Conservation (phyloP, 2,329 filamentous ascomycete species). For the Nothophoma quercina region DNA sequence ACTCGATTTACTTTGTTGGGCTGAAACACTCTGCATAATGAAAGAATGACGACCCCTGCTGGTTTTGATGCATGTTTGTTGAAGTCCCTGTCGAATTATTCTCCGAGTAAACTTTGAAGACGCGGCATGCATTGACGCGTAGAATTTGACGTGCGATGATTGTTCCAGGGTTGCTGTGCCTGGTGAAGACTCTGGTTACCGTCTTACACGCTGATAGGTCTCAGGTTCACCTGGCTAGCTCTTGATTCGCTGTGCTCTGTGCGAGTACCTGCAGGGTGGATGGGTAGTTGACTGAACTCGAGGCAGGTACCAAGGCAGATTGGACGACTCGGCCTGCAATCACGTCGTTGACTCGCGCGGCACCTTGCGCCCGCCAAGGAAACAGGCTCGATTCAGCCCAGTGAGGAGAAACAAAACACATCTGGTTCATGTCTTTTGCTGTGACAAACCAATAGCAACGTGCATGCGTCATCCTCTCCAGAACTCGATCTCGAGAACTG, state of each 20-base stretch:
- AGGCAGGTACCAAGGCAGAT: conserved; percentile 15
- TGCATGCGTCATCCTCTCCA: conserved; percentile 5
- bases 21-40: conserved; percentile 21
- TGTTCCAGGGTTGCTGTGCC: neutral
- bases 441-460: conserved; percentile 14
- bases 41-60: conserved; percentile 17
- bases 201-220: neutral
- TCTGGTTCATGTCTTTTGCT: conserved; percentile 14
- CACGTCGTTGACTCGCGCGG: conserved; percentile 13
- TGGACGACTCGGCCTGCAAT: conserved; percentile 14
- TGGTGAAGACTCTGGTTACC: neutral
- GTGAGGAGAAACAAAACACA: conserved; percentile 10
- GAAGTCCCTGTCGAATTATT: neutral
- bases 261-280: conserved; percentile 11
- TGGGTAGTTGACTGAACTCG: conserved; percentile 1
- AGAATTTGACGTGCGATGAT: neutral
- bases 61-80: conserved; percentile 7
- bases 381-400: conserved; percentile 7
- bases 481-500: neutral
- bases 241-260: conserved; percentile 5
- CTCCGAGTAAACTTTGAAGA: neutral
- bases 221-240: neutral
- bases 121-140: conserved; percentile 5
- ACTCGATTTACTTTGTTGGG: conserved; percentile 6
- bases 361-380: conserved; percentile 11